phyloP scores from a whole-genome alignment of 2,329 filamentous ascomycete genomes.

The Pyricularia pennisetigena region DNA sequence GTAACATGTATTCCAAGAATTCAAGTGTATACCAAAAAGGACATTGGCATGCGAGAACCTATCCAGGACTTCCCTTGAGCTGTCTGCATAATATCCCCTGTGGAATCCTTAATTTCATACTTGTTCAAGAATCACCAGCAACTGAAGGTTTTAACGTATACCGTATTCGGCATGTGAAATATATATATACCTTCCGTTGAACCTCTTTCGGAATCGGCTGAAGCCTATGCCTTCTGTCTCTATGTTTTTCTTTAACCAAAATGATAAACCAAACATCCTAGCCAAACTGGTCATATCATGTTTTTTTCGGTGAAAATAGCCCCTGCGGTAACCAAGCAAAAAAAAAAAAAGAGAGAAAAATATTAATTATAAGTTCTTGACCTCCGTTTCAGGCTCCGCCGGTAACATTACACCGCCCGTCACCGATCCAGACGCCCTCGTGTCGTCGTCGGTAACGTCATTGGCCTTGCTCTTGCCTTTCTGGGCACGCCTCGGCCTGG shows the following conservation, averaged over 20 bases:
- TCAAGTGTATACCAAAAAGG: background rate
- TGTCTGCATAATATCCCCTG: background rate
- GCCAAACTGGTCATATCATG: background rate
- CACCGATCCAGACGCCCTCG: background rate
- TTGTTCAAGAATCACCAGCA: background rate
- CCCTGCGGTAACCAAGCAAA: background rate
- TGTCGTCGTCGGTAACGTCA: background rate
- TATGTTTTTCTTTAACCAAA: background rate
- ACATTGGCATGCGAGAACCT: background rate
- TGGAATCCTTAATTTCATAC: background rate
- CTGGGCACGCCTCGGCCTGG: conserved; percentile 12
- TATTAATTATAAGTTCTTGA: background rate
- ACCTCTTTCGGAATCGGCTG: background rate
- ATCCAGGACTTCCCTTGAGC: background rate
- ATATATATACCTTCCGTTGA: background rate
- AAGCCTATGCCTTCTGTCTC: background rate
- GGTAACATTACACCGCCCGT: background rate
- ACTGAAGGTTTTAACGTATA: background rate
- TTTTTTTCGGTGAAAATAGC: background rate
- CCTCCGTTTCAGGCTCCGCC: background rate
- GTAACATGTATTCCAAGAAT: background rate
- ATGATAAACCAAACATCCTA: background rate
- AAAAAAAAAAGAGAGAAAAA: background rate
- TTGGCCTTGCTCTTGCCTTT: background rate
- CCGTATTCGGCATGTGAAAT: background rate